Base-by-base conservation (phyloP, 2,329 filamentous ascomycete genomes). In the Thermochaetoides dissita region DNA sequence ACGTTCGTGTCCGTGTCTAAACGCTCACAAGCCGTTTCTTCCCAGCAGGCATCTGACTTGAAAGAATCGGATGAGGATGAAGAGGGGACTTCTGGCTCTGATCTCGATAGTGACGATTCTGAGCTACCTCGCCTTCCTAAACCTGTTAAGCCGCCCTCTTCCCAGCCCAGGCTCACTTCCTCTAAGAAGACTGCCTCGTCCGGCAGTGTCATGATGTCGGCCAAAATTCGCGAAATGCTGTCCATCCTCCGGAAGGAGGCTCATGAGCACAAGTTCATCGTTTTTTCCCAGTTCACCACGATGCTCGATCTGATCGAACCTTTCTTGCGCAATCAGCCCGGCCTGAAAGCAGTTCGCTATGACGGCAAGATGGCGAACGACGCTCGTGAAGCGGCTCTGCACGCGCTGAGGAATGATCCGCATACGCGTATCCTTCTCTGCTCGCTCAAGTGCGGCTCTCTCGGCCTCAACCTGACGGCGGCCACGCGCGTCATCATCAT, bases 261-360 rank as follows among this genome's bases (percentile, higher is more conserved):
- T 0, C 66, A 71, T 2, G 71, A 86, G 46, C 85, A 94, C 71
- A 98, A 98, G 59, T 94, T 94, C 57, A 98, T 98, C 55, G 87
- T 98, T 49, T 98, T 98, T 63, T 94, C 87, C 1, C 86, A 96
- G 55, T 98, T 98, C 63, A 98, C 91, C 0, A 91, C 86, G 0
- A 98, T 98, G 91, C 77, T 98, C 37, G 84, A 96, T 64, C 78
- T 96, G 29, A 79, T 98, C 48, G 87, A 96, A 58, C 91, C 91
- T 2, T 95, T 96, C 62, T 69, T 98, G 46, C 71, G 72, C 37
- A 72, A 77, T 38, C 78, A 81, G 10, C 43, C 49, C 0, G 76
- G 78, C 10, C 81, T 94, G 60, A 73, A 72, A 46, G 94, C 82
- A 57, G 84, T 84, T 10, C 83, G 91, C 42, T 98, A 98, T 62